Conservation (phyloP, 768 basidiomycete genomes). For the Pseudohyphozyma bogoriensis region DNA sequence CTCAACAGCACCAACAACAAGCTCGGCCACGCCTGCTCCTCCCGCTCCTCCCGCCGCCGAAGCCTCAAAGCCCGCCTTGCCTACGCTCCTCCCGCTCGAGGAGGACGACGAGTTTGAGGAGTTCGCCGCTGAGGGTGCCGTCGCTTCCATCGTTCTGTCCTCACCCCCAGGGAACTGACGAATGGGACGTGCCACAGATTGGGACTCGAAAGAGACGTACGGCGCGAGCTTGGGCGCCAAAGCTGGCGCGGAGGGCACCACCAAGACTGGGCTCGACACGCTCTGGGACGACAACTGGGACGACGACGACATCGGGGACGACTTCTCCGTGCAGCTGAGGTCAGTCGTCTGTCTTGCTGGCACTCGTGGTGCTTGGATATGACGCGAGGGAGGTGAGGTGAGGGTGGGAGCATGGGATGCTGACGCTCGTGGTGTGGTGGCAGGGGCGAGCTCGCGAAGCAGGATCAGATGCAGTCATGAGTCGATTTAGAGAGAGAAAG, state of each 20-base stretch:
- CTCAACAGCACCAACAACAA: no score
- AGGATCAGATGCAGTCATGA: constrained; percentile 26
- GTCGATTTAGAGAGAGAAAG: neutral
- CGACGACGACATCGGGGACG: constrained; percentile 96
- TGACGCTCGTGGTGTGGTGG: neutral
- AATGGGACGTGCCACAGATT: constrained; percentile 23
- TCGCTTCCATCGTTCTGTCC: no score
- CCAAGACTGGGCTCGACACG: constrained; percentile 66
- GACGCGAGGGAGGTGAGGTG: neutral
- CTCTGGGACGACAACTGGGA: constrained; percentile 99
- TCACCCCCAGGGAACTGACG: neutral
- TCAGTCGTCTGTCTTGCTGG: constrained; percentile 40
- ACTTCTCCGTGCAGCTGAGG: constrained; percentile 92
- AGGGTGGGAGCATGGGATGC: neutral
- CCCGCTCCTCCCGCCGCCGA: no score
- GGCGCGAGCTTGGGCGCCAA: constrained; percentile 29
- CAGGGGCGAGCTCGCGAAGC: constrained; percentile 29
- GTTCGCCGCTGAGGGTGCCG: constrained; percentile 31
- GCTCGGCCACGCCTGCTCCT: no score
- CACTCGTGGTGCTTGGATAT: neutral
- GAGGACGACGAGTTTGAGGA: constrained; percentile 36
- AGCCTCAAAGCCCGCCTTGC: no score
- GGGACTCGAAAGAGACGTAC: constrained; percentile 29
- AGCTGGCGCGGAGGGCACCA: constrained; percentile 37
- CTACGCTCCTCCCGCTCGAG: constrained; percentile 2